Evolutionary conservation across 2,329 filamentous ascomycete genomes (phyloP).

Genomic region (Colletotrichum paranaense): DNA sequence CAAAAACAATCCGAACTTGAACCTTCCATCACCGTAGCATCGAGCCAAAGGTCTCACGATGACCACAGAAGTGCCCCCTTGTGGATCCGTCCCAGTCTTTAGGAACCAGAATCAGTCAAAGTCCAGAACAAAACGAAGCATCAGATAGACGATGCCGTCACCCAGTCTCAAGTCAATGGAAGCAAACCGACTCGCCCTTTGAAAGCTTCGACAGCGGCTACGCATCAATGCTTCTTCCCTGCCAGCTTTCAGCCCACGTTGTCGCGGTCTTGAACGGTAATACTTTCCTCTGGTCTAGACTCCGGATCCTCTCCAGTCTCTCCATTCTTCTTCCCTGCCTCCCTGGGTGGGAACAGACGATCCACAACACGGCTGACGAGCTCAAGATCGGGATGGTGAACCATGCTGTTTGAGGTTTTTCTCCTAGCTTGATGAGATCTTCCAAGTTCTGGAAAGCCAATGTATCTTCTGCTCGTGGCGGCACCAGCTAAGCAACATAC

Average conservation of each 20-base stretch:
- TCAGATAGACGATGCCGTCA: not conserved
- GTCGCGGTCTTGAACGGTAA: not conserved
- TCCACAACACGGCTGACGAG: not conserved
- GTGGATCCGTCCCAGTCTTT: not conserved
- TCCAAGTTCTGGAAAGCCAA: not conserved
- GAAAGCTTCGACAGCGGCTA: not conserved
- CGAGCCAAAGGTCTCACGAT: not conserved
- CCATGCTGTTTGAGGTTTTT: not conserved
- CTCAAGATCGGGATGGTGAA: not conserved
- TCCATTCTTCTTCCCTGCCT: not conserved
- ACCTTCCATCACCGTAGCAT: not conserved
- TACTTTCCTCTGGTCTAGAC: not conserved
- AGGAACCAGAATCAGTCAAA: not conserved
- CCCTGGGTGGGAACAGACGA: not conserved
- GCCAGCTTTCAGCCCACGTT: not conserved
- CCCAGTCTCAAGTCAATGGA: not conserved
- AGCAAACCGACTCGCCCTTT: not conserved
- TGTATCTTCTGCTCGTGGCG: not conserved
- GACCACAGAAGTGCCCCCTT: not conserved
- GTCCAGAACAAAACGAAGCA: not conserved
- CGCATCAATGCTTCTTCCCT: not conserved
- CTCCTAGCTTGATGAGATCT: not conserved
- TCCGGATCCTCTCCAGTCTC: not conserved
- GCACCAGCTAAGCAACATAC: not conserved
- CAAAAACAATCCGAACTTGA: not conserved